phyloP scores from a whole-genome alignment of 2,329 filamentous ascomycete genomes.

The Calonectria leucothoes region DNA sequence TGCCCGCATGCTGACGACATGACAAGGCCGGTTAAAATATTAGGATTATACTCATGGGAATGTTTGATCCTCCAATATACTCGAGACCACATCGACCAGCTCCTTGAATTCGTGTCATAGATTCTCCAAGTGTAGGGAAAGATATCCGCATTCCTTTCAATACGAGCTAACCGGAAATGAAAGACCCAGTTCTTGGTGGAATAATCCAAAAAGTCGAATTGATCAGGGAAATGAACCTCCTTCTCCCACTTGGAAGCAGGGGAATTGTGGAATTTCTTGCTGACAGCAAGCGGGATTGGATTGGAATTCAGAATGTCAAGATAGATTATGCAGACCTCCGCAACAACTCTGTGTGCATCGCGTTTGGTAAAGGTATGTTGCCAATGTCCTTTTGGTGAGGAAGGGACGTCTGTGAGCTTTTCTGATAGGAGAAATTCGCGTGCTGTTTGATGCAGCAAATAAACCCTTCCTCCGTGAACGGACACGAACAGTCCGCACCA shows the following conservation, averaged over 20 bases:
- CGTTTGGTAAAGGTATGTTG: slow-evolving; percentile 31
- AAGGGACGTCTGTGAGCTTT: background rate
- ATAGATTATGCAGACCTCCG: background rate
- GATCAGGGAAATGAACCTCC: background rate
- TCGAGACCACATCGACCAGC: background rate
- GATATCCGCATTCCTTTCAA: background rate
- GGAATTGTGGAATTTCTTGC: background rate
- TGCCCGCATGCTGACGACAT: background rate
- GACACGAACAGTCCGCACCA: slow-evolving; percentile 45
- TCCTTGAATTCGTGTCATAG: background rate
- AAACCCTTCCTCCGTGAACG: slow-evolving; percentile 40
- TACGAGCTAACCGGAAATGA: background rate
- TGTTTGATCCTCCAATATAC: background rate
- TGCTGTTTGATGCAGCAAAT: slow-evolving; percentile 48
- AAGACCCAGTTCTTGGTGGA: background rate
- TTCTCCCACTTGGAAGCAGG: background rate
- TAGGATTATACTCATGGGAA: background rate
- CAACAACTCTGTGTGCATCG: slow-evolving; percentile 37
- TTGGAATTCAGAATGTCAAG: background rate
- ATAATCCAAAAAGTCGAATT: background rate
- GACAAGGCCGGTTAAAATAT: background rate
- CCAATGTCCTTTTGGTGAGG: slow-evolving; percentile 26
- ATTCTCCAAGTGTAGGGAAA: background rate
- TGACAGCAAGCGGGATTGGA: background rate
- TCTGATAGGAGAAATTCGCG: slow-evolving; percentile 44